phyloP scores from a whole-genome alignment of 2,329 filamentous ascomycete species.

The Penicillium sp. region DNA sequence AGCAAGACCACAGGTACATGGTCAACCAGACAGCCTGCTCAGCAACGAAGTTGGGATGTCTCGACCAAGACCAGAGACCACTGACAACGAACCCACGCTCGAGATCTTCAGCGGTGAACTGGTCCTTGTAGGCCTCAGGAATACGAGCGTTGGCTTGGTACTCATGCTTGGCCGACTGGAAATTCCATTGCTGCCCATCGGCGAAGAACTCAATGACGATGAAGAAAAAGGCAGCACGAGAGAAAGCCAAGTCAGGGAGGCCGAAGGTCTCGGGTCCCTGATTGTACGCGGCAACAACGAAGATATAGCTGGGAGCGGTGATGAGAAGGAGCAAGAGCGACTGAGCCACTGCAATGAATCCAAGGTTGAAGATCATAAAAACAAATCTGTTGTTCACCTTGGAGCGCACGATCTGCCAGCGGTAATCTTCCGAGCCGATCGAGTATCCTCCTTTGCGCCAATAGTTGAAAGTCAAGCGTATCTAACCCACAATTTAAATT shows the following conservation, averaged over 20 bases:
- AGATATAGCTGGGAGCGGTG: conserved; percentile 77
- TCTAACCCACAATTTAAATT: conserved; percentile 45
- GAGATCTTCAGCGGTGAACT: conserved; percentile 69
- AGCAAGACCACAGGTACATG: conserved; percentile 85
- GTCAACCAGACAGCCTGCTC: conserved; percentile 89
- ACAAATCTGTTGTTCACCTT: conserved; percentile 67
- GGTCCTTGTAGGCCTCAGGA: conserved; percentile 51
- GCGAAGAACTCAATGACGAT: conserved; percentile 73
- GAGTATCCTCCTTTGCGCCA: conserved; percentile 91
- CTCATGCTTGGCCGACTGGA: conserved; percentile 73
- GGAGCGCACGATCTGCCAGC: conserved; percentile 76
- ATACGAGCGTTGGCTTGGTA: conserved; percentile 74
- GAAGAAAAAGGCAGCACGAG: conserved; percentile 55
- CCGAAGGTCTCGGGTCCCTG: conserved; percentile 56
- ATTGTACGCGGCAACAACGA: conserved; percentile 70
- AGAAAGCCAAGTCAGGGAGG: conserved; percentile 59
- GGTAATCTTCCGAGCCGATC: conserved; percentile 89
- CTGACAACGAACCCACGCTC: conserved; percentile 84
- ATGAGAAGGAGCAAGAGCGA: conserved; percentile 77
- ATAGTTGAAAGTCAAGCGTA: conserved; percentile 90
- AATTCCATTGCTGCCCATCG: conserved; percentile 92
- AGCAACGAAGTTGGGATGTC: conserved; percentile 92
- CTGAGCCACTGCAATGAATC: conserved; percentile 86
- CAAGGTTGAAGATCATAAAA: conserved; percentile 82
- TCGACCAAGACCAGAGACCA: conserved; percentile 82